A percentile compares a stretch with the other conserved stretches of the same genome.
Evolutionary conservation across 805 yeast species (phyloP).

Genomic region (Kazachstania kunashirensis): DNA sequence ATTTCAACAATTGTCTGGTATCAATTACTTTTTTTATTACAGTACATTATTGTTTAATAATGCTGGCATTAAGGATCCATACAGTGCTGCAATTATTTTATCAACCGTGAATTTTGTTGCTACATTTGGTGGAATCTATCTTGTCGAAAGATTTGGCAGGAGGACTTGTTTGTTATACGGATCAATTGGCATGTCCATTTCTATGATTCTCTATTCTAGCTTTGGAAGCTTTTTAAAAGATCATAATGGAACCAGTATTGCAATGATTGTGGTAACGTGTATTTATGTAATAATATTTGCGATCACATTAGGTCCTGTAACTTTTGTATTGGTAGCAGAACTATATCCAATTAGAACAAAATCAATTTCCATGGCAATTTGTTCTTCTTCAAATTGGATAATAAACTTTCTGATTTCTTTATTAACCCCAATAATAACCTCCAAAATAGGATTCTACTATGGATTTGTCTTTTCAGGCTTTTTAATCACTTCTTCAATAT

Average conservation of each 20-base stretch:
- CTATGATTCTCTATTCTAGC: slow-evolving; percentile 51
- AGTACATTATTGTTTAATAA: slow-evolving; percentile 54
- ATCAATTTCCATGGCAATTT: slow-evolving; percentile 50
- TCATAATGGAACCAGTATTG: slow-evolving; percentile 40
- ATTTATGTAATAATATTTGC: slow-evolving; percentile 60
- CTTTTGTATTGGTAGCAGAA: slow-evolving; percentile 57
- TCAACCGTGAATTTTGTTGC: slow-evolving; percentile 49
- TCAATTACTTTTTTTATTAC: slow-evolving; percentile 57
- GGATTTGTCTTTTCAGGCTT: slow-evolving; percentile 54
- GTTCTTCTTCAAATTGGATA: slow-evolving; percentile 57
- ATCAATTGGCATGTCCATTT: slow-evolving; percentile 42
- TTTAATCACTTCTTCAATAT: slow-evolving; percentile 38
- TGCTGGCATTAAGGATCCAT: slow-evolving; percentile 49
- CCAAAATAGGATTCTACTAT: slow-evolving; percentile 50
- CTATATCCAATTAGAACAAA: slow-evolving; percentile 59
- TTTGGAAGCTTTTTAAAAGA: slow-evolving; percentile 45
- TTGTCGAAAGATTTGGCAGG: slow-evolving; percentile 49
- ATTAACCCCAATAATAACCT: slow-evolving; percentile 58
- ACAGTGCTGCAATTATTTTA: slow-evolving; percentile 48
- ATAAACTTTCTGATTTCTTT: slow-evolving; percentile 57
- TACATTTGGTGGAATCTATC: slow-evolving; percentile 42
- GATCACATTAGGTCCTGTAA: slow-evolving; percentile 67
- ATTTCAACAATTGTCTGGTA: slow-evolving; percentile 54
- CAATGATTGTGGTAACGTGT: slow-evolving; percentile 58
- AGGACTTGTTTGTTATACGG: slow-evolving; percentile 42